These are phyloP conservation scores for Candida vaughaniae DNA, from an alignment of 805 yeast species.

Conservation along the genomic window DNA sequence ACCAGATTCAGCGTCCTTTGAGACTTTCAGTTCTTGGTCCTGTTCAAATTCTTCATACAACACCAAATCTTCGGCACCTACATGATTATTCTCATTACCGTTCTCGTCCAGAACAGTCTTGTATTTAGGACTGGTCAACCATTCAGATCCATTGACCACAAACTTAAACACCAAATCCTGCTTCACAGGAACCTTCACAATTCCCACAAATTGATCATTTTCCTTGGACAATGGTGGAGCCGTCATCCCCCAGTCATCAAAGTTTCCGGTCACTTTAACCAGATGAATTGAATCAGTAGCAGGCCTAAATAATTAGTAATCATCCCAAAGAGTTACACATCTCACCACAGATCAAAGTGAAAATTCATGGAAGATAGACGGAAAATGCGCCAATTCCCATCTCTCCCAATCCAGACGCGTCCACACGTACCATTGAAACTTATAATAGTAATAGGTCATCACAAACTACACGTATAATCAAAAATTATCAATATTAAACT, in stretches of 20 bases:
- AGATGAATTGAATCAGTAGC: not conserved
- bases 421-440: conserved; percentile 16
- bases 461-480: not conserved
- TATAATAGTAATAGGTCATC: conserved; percentile 9
- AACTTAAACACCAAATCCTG: conserved; percentile 37
- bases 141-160: conserved; percentile 30
- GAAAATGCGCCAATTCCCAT: no score
- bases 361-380: no score
- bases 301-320: conserved; percentile 6
- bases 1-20: not conserved
- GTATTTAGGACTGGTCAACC: conserved; percentile 28
- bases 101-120: conserved; percentile 27
- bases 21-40: conserved; percentile 2
- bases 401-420: no score
- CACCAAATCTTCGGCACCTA: conserved; percentile 26
- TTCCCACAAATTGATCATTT: conserved; percentile 18
- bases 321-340: no score
- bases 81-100: conserved; percentile 36
- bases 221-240: conserved; percentile 17
- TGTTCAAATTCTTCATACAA: conserved; percentile 21
- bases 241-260: conserved; percentile 38
- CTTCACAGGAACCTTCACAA: conserved; percentile 19
- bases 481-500: no score
- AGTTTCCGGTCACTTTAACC: conserved; percentile 39
- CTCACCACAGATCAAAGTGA: no score